A percentile compares a stretch with the other conserved stretches of the same genome.
phyloP scores from a whole-genome alignment of 495 filamentous ascomycete species.

The Annulohypoxylon moriforme region DNA sequence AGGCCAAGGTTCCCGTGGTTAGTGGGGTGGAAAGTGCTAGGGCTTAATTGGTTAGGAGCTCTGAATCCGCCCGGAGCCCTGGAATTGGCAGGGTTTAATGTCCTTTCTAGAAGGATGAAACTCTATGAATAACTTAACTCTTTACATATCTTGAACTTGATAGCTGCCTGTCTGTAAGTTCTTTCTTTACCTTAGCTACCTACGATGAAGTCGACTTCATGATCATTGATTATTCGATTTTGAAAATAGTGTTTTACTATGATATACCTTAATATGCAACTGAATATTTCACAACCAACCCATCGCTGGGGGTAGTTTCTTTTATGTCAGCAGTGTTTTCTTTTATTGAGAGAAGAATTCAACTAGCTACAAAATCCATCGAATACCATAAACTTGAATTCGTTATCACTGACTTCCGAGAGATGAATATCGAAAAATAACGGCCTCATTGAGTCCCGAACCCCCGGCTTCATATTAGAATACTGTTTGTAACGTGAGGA shows the following conservation, averaged over 20 bases:
- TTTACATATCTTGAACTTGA: neutral
- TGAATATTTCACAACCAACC: too few species aligned
- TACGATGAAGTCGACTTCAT: too few species aligned
- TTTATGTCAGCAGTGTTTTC: too few species aligned
- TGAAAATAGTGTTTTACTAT: too few species aligned
- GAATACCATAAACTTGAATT: neutral
- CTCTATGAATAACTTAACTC: neutral
- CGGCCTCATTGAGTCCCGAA: neutral
- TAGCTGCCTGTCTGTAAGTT: too few species aligned
- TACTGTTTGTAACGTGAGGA: neutral
- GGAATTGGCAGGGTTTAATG: neutral
- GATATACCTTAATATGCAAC: too few species aligned
- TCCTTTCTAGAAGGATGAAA: neutral
- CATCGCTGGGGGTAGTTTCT: too few species aligned
- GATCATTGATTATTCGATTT: too few species aligned
- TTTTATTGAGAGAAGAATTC: neutral
- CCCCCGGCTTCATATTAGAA: neutral
- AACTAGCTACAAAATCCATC: neutral
- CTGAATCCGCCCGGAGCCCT: neutral
- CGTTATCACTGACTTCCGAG: neutral
- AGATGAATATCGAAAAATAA: neutral
- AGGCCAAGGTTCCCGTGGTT: constrained; percentile 25
- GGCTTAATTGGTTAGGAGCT: constrained; percentile 6
- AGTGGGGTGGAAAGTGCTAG: constrained; percentile 29
- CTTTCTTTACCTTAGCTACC: too few species aligned